Percentiles rank a stretch among this genome's conserved stretches.
phyloP scores from a whole-genome alignment of 2,329 filamentous ascomycete genomes.

The Alternaria infectoria region DNA sequence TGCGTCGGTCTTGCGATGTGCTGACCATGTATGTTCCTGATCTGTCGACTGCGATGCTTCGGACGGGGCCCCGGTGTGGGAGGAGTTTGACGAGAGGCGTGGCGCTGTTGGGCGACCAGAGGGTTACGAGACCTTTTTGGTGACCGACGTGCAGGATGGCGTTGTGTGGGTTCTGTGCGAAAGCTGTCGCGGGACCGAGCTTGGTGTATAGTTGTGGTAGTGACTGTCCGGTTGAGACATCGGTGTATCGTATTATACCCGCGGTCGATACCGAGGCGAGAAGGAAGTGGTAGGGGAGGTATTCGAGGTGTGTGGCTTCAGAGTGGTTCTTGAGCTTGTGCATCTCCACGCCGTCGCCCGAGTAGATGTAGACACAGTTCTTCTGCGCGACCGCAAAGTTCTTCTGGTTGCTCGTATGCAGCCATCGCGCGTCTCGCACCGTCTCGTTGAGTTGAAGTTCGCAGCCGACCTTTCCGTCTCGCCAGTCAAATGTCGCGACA shows the following conservation, averaged over 20 bases:
- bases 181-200: constrained; percentile 80
- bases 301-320: constrained; percentile 93
- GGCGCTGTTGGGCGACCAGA: constrained; percentile 93
- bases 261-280: constrained; percentile 84
- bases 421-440: constrained; percentile 84
- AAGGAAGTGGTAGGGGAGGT: constrained; percentile 94
- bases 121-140: constrained; percentile 90
- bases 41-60: constrained; percentile 82
- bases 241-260: constrained; percentile 87
- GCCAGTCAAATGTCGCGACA: constrained; percentile 96
- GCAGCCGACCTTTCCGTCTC: constrained; percentile 86
- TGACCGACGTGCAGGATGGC: constrained; percentile 91
- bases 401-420: constrained; percentile 81
- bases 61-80: constrained; percentile 86
- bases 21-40: constrained; percentile 96
- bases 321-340: constrained; percentile 90
- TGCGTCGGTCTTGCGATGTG: constrained; percentile 84
- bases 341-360: constrained; percentile 85
- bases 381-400: constrained; percentile 96
- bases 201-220: constrained; percentile 85
- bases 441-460: constrained; percentile 92
- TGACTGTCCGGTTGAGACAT: constrained; percentile 89
- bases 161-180: constrained; percentile 90
- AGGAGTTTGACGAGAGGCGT: constrained; percentile 90
- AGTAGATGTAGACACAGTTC: constrained; percentile 97